Evolutionary conservation across 805 yeast genomes (phyloP), one percentile per base, ranked within the genome.

Genomic region (Teunomyces funiuensis): DNA sequence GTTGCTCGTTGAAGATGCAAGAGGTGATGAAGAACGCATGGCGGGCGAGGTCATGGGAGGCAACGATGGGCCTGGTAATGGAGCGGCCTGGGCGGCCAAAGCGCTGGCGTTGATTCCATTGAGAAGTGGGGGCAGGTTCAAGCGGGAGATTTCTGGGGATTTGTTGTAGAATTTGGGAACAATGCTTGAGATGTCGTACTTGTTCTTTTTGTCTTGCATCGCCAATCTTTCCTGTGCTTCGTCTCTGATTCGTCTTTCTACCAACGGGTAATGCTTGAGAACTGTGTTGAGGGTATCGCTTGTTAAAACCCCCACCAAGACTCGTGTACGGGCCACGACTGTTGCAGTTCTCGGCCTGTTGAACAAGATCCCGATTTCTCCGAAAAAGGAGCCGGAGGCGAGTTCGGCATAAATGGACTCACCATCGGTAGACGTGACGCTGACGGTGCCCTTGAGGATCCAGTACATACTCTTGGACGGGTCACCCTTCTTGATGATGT

Each of bases 321-420:
- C 88, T 49, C 73, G 76, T 0, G 86, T 76, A 45, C 83, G 63
- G 3, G 90, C 84, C 16, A 84, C 79, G 10, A 85, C 89, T 2
- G 89, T 83, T 0, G 91, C 91, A 0, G 90, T 84, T 50, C 91
- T 66, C 14, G 90, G 89, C 37, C 90, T 66, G 56, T 82, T 82
- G 63, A 81, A 84, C 22, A 85, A 61, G 33, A 85, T 83, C 6
- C 91, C 91, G 41, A 85, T 84, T 54, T 85, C 91, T 10, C 93
- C 93, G 56, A 85, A 85, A 48, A 82, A 83, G 15, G 82, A 72
- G 2, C 91, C 91, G 3, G 82, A 73, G 3, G 75, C 73, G 6
- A 85, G 63, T 54, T 82, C 88, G 1, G 90, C 89, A 52, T 81
- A 82, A 3, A 80, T 71, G 3, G 85, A 76, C 60, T 85, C 91